These are phyloP conservation scores for Magnusiomyces clavatus DNA, from an alignment of 1,139 yeast genomes.

Conservation along the genomic window DNA sequence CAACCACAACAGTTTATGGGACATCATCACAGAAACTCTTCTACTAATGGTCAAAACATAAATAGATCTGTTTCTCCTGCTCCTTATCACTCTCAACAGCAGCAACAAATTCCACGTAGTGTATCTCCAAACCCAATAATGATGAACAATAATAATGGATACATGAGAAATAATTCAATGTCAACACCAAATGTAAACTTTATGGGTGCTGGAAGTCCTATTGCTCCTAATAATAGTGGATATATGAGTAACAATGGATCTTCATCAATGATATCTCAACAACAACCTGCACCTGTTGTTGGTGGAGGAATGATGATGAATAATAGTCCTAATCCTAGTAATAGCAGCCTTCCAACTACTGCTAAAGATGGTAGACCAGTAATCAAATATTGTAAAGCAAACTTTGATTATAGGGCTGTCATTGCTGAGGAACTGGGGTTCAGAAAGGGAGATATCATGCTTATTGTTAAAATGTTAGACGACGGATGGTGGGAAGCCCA, in stretches of 20 bases:
- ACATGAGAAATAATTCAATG: neutral
- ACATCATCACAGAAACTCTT: too few relatives aligned
- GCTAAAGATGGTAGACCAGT: constrained; percentile 45
- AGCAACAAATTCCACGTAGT: neutral
- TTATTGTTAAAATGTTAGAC: constrained; percentile 65
- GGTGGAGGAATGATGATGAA: neutral
- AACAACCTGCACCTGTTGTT: neutral
- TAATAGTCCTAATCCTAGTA: too few relatives aligned
- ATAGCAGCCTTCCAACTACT: constrained; percentile 30
- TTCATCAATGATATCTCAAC: neutral
- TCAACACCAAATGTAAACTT: neutral
- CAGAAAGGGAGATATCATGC: constrained; percentile 65
- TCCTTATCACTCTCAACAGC: neutral
- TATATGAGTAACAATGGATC: too few relatives aligned
- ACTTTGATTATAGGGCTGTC: constrained; percentile 65
- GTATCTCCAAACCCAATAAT: neutral
- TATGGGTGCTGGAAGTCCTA: too few relatives aligned
- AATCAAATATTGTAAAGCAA: constrained; percentile 54
- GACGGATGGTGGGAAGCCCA: constrained; percentile 92
- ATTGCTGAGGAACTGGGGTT: constrained; percentile 74
- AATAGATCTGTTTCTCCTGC: constrained; percentile 3
- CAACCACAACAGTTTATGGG: too few relatives aligned
- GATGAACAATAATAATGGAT: too few relatives aligned
- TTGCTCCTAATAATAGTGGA: too few relatives aligned
- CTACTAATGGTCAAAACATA: neutral